Evolutionary conservation across 1,284 basidiomycete species (phyloP).

Genomic region (Apiotrichum mycotoxinovorans): DNA sequence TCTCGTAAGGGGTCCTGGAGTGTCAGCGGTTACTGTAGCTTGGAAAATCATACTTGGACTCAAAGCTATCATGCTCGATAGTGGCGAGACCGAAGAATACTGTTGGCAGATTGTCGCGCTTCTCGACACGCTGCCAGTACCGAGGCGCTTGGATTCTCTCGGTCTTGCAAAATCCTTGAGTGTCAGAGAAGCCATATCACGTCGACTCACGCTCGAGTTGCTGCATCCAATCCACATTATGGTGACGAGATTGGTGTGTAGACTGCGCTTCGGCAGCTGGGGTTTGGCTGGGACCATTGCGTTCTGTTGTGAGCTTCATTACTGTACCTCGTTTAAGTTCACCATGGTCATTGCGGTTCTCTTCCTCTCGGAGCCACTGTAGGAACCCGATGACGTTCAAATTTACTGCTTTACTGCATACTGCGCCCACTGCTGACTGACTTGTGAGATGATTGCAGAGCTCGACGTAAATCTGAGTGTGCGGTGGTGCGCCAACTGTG

Average conservation of each 20-base stretch:
- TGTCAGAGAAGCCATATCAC: not conserved
- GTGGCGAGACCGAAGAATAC: slow-evolving; percentile 17
- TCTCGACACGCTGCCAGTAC: slow-evolving; percentile 15
- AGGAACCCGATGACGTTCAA: slow-evolving; percentile 15
- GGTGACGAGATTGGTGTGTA: not conserved
- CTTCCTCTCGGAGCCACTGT: not conserved
- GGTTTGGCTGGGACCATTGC: too few species aligned
- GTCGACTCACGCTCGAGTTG: slow-evolving; percentile 13
- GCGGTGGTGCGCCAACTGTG: slow-evolving; percentile 3
- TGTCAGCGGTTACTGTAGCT: not conserved
- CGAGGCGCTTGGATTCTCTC: slow-evolving; percentile 7
- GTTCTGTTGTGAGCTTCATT: too few species aligned
- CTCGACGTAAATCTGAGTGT: slow-evolving; percentile 15
- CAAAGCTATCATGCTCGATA: slow-evolving; percentile 19
- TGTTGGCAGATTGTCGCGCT: not conserved
- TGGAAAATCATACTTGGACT: slow-evolving; percentile 2
- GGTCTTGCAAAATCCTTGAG: slow-evolving; percentile 19
- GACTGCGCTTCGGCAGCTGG: slow-evolving; percentile 8
- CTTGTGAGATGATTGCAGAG: slow-evolving; percentile 5
- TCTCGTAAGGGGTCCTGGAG: not conserved
- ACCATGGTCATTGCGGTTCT: too few species aligned
- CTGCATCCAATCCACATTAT: slow-evolving; percentile 15
- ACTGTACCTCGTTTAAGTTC: too few species aligned
- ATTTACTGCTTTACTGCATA: slow-evolving; percentile 17
- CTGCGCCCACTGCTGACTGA: slow-evolving; percentile 14